A percentile compares a stretch with the other conserved stretches of the same genome.
Conservation (phyloP, 106 monocot species). For the Dioscorea zingiberensis region DNA sequence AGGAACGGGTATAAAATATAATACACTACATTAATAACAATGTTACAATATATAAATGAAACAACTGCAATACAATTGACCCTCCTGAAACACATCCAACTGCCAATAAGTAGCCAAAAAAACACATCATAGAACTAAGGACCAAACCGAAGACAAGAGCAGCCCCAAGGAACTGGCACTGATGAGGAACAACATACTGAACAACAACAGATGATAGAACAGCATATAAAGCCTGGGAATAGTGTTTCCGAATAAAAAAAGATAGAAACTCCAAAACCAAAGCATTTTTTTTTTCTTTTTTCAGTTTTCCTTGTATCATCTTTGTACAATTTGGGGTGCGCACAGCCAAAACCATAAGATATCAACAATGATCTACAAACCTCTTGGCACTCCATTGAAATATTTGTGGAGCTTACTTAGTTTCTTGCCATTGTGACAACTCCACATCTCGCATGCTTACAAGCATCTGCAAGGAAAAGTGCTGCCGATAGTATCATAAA, state of each 20-base stretch:
- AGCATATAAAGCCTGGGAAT: not conserved
- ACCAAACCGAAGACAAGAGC: too few species aligned
- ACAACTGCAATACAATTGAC: too few species aligned
- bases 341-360: not conserved
- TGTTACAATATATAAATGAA: too few species aligned
- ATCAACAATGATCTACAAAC: slow-evolving; percentile 9
- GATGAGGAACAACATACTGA: too few species aligned
- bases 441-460: not conserved
- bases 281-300: not conserved
- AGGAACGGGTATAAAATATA: too few species aligned
- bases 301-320: not conserved
- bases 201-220: too few species aligned
- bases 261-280: not conserved
- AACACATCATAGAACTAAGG: too few species aligned
- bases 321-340: slow-evolving; percentile 13
- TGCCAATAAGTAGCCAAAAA: too few species aligned
- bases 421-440: not conserved
- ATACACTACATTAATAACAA: too few species aligned
- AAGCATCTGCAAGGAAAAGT: not conserved
- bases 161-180: too few species aligned
- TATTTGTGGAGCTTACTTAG: too few species aligned
- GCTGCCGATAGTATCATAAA: not conserved
- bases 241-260: not conserved
- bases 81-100: too few species aligned
- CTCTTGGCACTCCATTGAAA: not conserved